Base-by-base conservation (phyloP, 495 filamentous ascomycete genomes). In the Trichoderma asperelloides region DNA sequence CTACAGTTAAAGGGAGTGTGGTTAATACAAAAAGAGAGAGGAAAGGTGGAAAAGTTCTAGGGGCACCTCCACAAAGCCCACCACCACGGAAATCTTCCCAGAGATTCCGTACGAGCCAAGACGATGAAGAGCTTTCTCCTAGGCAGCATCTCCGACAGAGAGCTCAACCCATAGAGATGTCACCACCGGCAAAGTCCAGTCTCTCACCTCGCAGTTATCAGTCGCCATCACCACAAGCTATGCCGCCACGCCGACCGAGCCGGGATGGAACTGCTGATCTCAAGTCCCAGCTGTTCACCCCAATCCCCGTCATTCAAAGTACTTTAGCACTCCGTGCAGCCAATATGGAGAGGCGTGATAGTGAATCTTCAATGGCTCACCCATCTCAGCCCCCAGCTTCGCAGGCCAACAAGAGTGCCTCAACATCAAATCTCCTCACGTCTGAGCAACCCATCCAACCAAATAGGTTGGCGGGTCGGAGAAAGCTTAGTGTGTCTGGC, bases 241-340 rank as follows among this genome's bases (percentile, higher is more conserved):
- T 72, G 39, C 79, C 82, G 57, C 88, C 88, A 18, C 73, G 78
- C 62, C 78, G 93, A 67, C 93, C 93, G 6, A 97, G 91, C 73
- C 82, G 93, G 81, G 88, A 95, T 69, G 91, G 91, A 12, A 91
- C 89, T 1, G 83, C 88, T 60, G 86, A 87, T 65, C 80, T 96
- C 25, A 74, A 78, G 57, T 78, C 85, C 37, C 81, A 84, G 51
- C 75, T 82, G 23, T 76, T 85, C 47, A 83, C 85, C 11, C 80
- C 86, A 7, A 85, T 88, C 13, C 87, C 89, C 18, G 77, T 96
- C 30, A 87, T 96, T 28, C 90, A 89, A 63, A 94, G 91, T 76
- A 93, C 94, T 72, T 77, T 96, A 37, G 73, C 82, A 55, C 76
- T 80, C 39, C 75, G 78, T n/a, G 79, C 84, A 62, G 74, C 81